phyloP scores from a whole-genome alignment of 1,284 basidiomycete genomes.

The Volvariella volvacea region DNA sequence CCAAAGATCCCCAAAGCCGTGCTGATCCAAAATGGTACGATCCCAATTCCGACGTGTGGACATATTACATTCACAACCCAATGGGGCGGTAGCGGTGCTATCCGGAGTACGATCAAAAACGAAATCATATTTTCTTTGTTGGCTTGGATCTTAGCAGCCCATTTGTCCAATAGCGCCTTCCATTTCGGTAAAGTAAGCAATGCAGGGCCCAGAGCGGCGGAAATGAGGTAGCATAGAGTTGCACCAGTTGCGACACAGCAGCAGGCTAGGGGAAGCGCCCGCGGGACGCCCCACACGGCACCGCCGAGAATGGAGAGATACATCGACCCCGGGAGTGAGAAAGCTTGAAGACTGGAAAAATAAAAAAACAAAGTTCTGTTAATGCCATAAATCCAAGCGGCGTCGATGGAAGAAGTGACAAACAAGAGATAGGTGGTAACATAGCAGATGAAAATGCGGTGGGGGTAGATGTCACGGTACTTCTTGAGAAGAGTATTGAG shows the following conservation, averaged over 20 bases:
- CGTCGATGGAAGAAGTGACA: slow-evolving; percentile 18
- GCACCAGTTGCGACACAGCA: slow-evolving; percentile 89
- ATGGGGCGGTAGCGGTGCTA: slow-evolving; percentile 94
- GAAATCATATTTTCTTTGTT: slow-evolving; percentile 79
- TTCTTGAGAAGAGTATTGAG: slow-evolving; percentile 83
- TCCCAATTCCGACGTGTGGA: slow-evolving; percentile 87
- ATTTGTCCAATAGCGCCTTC: slow-evolving; percentile 73
- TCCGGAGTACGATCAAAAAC: slow-evolving; percentile 89
- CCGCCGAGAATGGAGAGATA: slow-evolving; percentile 96
- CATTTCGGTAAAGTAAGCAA: slow-evolving; percentile 82
- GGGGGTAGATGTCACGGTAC: slow-evolving; percentile 80
- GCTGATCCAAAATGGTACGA: slow-evolving; percentile 84
- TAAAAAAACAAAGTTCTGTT: neutral
- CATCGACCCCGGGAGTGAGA: slow-evolving; percentile 96
- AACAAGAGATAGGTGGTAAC: slow-evolving; percentile 90
- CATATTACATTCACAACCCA: slow-evolving; percentile 94
- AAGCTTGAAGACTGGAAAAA: slow-evolving; percentile 73
- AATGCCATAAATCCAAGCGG: no score
- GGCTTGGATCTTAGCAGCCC: slow-evolving; percentile 66
- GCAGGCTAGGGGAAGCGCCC: slow-evolving; percentile 88
- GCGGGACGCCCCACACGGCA: slow-evolving; percentile 90
- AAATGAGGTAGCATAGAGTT: slow-evolving; percentile 89
- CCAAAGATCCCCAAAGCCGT: slow-evolving; percentile 91
- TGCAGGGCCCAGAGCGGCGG: slow-evolving; percentile 84
- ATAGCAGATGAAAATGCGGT: slow-evolving; percentile 77